Evolutionary conservation across 805 yeast species (phyloP), one percentile per base, ranked within the genome.

Genomic region (Wickerhamiella spandovensis): DNA sequence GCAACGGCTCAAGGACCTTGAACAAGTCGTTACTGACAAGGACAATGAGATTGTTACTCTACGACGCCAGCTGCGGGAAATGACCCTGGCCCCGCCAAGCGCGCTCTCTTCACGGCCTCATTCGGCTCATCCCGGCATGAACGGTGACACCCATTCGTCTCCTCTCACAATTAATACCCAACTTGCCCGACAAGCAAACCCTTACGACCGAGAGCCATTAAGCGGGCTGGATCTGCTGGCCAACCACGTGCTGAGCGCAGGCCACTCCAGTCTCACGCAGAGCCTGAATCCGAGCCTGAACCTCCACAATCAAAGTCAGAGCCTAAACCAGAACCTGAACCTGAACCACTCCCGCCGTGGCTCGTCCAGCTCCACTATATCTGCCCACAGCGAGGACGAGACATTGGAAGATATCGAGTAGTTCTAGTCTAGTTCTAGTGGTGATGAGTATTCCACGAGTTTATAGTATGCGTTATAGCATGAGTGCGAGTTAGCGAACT

Each of bases 151-250:
- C 15, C 50, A 53, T 10, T 15, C 5, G 3, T 15, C 20, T 3
- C 54, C 59, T 12, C 55, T 56, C 41, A 56, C 59, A 12, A 50
- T 57, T 18, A 46, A 56, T 43, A 55, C 59, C 5, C 35, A 38
- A 42, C 47, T 53, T 1, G 44, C 51, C 2, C 17, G 43, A 37
- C 17, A 21, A 30, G 30, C 48, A 32, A 18, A 46, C 18, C 47
- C 43, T 13, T 18, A 23, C 17, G 43, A 38, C 28, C 42, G 46
- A 15, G 39, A 25, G 21, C 45, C 50, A 5, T 32, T 77, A 45
- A 73, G 72, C 43, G 74, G 81, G 0, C 63, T 77, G 45, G 82
- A 80, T 13, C 61, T 74, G 51, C 63, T 77, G 49, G 82, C 82
- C 2, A 69, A 76, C 42, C 81, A 76, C 54, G 78, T 74, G 0